These are phyloP conservation scores for Rhynchosporium graminicola DNA, from an alignment of 2,329 filamentous ascomycete genomes.

Conservation along the genomic window DNA sequence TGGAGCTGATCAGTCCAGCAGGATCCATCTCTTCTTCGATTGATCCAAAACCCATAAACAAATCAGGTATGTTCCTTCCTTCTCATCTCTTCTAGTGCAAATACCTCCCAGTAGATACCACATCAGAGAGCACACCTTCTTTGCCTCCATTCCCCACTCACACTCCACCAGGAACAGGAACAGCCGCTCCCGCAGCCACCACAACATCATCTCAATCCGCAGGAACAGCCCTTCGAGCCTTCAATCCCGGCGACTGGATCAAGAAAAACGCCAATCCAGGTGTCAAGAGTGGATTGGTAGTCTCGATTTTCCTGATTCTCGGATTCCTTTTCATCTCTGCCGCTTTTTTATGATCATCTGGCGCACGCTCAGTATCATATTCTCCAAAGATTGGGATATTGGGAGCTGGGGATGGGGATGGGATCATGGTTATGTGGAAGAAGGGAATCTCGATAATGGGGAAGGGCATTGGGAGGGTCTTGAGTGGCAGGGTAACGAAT, in stretches of 20 bases:
- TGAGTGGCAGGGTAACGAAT: background rate
- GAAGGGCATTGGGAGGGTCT: background rate
- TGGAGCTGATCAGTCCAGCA: background rate
- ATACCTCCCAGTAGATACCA: too few species aligned
- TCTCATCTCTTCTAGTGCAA: too few species aligned
- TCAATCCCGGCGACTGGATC: background rate
- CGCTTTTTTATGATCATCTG: conserved; percentile 17
- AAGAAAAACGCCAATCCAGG: conserved; percentile 1
- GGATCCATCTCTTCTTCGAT: background rate
- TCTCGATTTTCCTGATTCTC: background rate
- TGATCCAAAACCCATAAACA: background rate
- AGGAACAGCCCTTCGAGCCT: background rate
- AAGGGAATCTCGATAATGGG: background rate
- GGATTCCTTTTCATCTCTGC: background rate
- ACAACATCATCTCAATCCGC: conserved; percentile 4
- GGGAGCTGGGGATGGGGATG: conserved; percentile 2
- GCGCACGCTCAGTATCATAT: background rate
- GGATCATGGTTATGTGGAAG: background rate
- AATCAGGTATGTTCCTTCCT: background rate
- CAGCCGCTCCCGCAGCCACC: background rate
- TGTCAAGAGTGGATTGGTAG: background rate
- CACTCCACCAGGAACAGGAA: background rate
- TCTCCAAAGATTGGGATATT: background rate
- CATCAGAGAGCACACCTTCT: background rate
- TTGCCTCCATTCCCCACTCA: background rate